Conservation (phyloP, 2,329 filamentous ascomycete genomes). For the Basipetospora chlamydospora region DNA sequence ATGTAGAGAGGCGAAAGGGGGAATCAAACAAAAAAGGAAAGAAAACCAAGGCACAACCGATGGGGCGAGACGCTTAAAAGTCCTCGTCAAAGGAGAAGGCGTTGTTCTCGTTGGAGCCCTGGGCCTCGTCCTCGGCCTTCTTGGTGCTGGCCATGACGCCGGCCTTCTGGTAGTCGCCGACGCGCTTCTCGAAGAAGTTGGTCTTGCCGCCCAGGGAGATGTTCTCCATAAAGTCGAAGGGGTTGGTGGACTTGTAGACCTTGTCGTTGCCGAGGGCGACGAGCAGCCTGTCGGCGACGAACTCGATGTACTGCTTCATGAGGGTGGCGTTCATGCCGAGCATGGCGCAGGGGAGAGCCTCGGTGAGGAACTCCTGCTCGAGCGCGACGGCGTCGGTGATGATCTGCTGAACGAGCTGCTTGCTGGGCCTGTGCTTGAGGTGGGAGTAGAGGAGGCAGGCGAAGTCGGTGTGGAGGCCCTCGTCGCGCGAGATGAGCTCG, state of each 20-base stretch:
- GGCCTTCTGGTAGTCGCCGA: conserved; percentile 98
- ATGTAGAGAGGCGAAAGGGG: background rate
- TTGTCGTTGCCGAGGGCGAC: conserved; percentile 89
- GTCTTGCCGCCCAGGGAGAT: conserved; percentile 98
- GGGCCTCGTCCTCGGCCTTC: conserved; percentile 41
- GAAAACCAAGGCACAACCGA: background rate
- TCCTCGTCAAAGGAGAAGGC: conserved; percentile 84
- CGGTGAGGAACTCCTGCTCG: conserved; percentile 95
- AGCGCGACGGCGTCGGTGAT: conserved; percentile 89
- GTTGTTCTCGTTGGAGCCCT: conserved; percentile 42
- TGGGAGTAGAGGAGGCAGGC: conserved; percentile 97
- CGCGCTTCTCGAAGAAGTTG: conserved; percentile 99
- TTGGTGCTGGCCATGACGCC: conserved; percentile 92
- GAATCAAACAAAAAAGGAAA: background rate
- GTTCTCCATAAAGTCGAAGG: conserved; percentile 99
- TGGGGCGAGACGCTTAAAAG: conserved; percentile 50
- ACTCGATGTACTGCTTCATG: conserved; percentile 99
- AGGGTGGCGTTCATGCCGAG: conserved; percentile 95
- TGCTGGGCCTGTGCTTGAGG: conserved; percentile 77
- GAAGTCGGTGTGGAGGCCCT: conserved; percentile 98
- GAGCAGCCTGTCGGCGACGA: conserved; percentile 90
- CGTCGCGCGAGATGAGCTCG: conserved; percentile 98
- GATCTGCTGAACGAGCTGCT: conserved; percentile 68
- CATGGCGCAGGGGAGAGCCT: conserved; percentile 81
- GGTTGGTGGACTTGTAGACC: conserved; percentile 83